Conservation (phyloP, 495 filamentous ascomycete species). For the Daldinia concentrica region DNA sequence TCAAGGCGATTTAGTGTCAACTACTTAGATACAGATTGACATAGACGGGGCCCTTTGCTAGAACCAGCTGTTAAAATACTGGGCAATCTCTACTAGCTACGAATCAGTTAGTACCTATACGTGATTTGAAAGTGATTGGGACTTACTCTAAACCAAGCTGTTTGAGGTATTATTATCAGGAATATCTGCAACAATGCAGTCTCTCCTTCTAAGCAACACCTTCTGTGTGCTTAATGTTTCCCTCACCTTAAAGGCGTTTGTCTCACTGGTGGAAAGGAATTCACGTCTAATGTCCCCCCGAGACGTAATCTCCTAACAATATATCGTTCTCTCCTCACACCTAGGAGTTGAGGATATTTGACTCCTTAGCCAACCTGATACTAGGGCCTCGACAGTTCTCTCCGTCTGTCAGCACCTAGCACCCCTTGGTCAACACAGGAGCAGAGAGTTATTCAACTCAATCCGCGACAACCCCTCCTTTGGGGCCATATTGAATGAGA, state of each 20-base stretch:
- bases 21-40: neutral
- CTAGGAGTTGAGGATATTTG: slow-evolving; percentile 34
- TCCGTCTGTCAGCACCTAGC: slow-evolving; percentile 15
- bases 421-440: slow-evolving; percentile 48
- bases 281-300: slow-evolving; percentile 3
- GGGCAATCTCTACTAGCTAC: neutral
- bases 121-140: neutral
- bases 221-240: neutral
- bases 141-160: slow-evolving; percentile 11
- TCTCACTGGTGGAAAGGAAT: slow-evolving; percentile 9
- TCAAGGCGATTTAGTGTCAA: neutral
- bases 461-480: slow-evolving; percentile 70
- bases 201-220: neutral
- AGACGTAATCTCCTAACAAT: neutral
- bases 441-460: slow-evolving; percentile 54
- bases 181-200: neutral
- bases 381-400: slow-evolving; percentile 30
- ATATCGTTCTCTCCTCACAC: slow-evolving; percentile 3
- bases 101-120: neutral
- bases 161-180: neutral
- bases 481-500: slow-evolving; percentile 72
- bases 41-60: neutral
- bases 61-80: neutral
- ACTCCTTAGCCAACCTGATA: slow-evolving; percentile 42
- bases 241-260: neutral